Evolutionary conservation across 1,284 basidiomycete species (phyloP).

Genomic region (Trametes versicolor): DNA sequence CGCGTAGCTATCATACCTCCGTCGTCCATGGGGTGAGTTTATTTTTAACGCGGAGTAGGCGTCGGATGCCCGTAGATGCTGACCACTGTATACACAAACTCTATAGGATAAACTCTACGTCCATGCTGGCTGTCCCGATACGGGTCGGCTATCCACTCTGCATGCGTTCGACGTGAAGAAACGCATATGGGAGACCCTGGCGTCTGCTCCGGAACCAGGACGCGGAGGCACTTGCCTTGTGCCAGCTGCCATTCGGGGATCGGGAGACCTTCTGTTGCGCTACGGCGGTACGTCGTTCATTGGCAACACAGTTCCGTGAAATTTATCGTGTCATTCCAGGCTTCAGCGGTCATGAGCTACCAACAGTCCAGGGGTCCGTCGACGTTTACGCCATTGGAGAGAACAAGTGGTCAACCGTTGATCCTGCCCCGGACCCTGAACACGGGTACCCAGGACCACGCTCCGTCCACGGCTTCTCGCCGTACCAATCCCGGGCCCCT

Average conservation of each 20-base stretch:
- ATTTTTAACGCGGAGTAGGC: background rate
- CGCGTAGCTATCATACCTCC: conserved; percentile 45
- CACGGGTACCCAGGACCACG: conserved; percentile 41
- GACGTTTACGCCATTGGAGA: conserved; percentile 43
- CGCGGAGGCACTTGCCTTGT: conserved; percentile 50
- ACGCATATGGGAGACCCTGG: conserved; percentile 45
- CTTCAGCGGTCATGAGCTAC: conserved; percentile 47
- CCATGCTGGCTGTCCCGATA: conserved; percentile 53
- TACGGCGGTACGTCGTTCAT: conserved; percentile 25
- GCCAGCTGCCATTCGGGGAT: conserved; percentile 37
- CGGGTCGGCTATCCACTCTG: conserved; percentile 47
- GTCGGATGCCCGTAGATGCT: background rate
- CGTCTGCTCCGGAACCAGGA: conserved; percentile 49
- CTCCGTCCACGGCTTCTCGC: conserved; percentile 42
- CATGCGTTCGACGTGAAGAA: conserved; percentile 48
- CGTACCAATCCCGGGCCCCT: conserved; percentile 30
- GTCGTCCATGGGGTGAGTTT: conserved; percentile 36
- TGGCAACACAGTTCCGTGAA: background rate
- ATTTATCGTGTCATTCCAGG: conserved; percentile 27
- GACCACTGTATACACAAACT: background rate
- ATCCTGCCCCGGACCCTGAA: conserved; percentile 32
- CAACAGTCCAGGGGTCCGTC: conserved; percentile 36
- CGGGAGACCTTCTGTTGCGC: conserved; percentile 32
- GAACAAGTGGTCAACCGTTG: conserved; percentile 39
- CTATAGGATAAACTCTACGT: conserved; percentile 51